A percentile compares a stretch with the other conserved stretches of the same genome.
Conservation (phyloP, 805 yeast species). For the Saccharomycopsis sp. region DNA sequence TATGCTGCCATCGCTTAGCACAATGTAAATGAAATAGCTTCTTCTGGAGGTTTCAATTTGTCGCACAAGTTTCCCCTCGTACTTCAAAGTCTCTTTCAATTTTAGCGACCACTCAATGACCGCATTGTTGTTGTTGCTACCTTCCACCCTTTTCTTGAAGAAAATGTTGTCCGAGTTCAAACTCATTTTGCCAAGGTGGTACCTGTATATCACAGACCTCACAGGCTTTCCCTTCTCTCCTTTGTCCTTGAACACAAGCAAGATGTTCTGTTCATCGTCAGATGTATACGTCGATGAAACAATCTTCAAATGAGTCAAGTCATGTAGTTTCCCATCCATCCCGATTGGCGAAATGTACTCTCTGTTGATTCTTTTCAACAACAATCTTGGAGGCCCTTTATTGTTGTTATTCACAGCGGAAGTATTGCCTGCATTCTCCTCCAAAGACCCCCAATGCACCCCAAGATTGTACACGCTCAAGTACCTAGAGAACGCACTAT, state of each 20-base stretch:
- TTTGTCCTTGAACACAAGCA: constrained; percentile 22
- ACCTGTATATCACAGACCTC: constrained; percentile 7
- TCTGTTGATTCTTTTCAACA: constrained; percentile 27
- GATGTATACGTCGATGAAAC: constrained; percentile 34
- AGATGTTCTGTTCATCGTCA: constrained; percentile 34
- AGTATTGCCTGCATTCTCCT: constrained; percentile 30
- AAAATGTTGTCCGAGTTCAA: constrained; percentile 2
- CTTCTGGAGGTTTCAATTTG: constrained; percentile 29
- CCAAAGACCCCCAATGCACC: constrained; percentile 50
- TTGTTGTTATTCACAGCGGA: constrained; percentile 30
- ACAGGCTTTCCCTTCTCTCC: no score
- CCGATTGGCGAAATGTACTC: constrained; percentile 20
- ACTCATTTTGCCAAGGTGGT: constrained; percentile 6
- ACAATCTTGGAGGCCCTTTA: constrained; percentile 31
- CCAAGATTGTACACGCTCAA: constrained; percentile 35
- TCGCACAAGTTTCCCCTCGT: not conserved
- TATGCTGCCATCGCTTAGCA: constrained; percentile 37
- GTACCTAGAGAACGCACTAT: constrained; percentile 29
- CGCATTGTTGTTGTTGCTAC: not conserved
- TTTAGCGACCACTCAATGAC: not conserved
- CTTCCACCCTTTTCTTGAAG: not conserved
- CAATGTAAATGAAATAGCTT: constrained; percentile 34
- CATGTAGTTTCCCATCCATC: constrained; percentile 22
- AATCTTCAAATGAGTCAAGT: constrained; percentile 30
- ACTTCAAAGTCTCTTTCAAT: constrained; percentile 4